Percentiles rank a stretch among this genome's conserved stretches.
phyloP scores from a whole-genome alignment of 2,329 filamentous ascomycete genomes.

The Macrophomina phaseolina region DNA sequence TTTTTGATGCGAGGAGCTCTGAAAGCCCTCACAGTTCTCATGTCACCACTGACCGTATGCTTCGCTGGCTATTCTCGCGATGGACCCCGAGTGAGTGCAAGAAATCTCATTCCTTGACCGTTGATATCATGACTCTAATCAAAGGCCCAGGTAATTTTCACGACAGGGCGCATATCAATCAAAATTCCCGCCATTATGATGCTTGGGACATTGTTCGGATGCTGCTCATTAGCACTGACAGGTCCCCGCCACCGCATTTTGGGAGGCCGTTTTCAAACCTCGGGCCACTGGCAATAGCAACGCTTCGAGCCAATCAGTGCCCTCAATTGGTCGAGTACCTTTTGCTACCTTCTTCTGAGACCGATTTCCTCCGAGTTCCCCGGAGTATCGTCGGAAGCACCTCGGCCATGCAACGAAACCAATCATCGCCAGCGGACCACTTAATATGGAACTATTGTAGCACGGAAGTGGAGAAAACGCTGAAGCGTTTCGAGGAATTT shows the following conservation, averaged over 20 bases:
- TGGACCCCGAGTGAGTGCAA: conserved; percentile 77
- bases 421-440: conserved; percentile 3
- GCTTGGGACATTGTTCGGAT: conserved; percentile 71
- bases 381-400: background rate
- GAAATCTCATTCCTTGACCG: conserved; percentile 30
- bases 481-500: conserved; percentile 52
- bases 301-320: conserved; percentile 49
- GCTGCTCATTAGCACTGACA: conserved; percentile 72
- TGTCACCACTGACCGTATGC: conserved; percentile 71
- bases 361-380: background rate
- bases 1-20: conserved; percentile 70
- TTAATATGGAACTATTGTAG: conserved; percentile 53
- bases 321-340: conserved; percentile 56
- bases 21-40: conserved; percentile 72
- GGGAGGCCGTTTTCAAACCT: conserved; percentile 42
- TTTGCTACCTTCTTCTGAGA: conserved; percentile 41
- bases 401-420: background rate
- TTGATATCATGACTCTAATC: background rate
- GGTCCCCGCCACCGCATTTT: conserved; percentile 37
- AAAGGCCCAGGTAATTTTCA: conserved; percentile 48
- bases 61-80: conserved; percentile 79
- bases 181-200: conserved; percentile 67
- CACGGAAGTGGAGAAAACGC: conserved; percentile 52
- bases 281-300: conserved; percentile 51
- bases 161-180: conserved; percentile 70